Evolutionary conservation across 2,329 filamentous ascomycete species (phyloP), one percentile per base, ranked within the genome.

Genomic region (Neophaeococcomyces aloes): DNA sequence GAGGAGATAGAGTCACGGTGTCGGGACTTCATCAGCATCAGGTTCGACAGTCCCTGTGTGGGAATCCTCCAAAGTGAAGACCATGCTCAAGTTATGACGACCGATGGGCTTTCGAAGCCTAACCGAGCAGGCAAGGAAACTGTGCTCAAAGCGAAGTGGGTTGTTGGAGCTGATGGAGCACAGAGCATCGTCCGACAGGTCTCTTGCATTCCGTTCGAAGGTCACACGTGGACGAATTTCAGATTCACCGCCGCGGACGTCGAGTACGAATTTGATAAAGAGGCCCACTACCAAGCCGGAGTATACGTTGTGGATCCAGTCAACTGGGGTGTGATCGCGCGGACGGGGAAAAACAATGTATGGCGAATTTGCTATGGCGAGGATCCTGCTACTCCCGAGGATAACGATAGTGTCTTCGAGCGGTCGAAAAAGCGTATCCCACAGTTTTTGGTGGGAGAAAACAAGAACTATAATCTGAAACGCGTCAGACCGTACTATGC

Each of bases 321-420:
- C 6, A 35, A 52, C 25, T 53, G 50, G 49, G 44, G 44, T 15
- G 47, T 53, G 4, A 48, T 53, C 31, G 47, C 38, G 6, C 31
- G 30, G 3, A 45, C 42, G 5, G 45, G 39, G 2, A 18, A 33
- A 25, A 21, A 40, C 8, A 25, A 40, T 7, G 37, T n/a, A 15
- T 18, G 37, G 23, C 23, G 23, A 5, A 10, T 27, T 27, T 27
- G 23, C 10, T 27, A 27, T 27, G 23, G 23, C 10, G 23, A 27
- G 23, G 5, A 10, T 10, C 23, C 23, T 5, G 23, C 5, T 5
- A 5, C 10, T 5, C 10, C 23, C 5, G 5, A 5, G 23, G 23
- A 27, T 10, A 5, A 27, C 23, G 23, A 5, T 6, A 27, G 23
- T 27, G 23, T 27, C 23, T 5, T 27, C 5, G 23, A 27, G 10